Evolutionary conservation across 2,329 filamentous ascomycete species (phyloP).

Genomic region (Lojkania enalia): DNA sequence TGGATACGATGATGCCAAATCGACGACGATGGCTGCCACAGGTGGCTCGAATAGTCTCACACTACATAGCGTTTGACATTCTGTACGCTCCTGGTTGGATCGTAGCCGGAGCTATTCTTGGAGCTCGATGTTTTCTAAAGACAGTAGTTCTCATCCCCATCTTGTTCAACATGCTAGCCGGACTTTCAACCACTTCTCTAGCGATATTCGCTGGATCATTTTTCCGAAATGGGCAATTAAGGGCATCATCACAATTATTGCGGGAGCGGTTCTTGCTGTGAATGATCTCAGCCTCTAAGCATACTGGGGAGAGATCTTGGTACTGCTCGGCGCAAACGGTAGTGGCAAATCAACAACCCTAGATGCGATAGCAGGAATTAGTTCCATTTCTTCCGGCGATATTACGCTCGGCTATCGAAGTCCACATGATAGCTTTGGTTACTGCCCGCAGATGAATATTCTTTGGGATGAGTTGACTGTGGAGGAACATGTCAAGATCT

Average conservation of each 20-base stretch:
- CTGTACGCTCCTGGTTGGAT: conserved; percentile 59
- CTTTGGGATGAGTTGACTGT: conserved; percentile 84
- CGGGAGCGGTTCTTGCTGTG: conserved; percentile 73
- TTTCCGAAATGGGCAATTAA: conserved; percentile 81
- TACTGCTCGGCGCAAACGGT: conserved; percentile 81
- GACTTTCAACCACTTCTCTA: conserved; percentile 73
- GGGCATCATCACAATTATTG: conserved; percentile 74
- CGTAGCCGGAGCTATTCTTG: neutral
- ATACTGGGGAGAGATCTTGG: conserved; percentile 74
- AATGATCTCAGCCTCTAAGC: conserved; percentile 68
- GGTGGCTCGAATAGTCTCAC: conserved; percentile 69
- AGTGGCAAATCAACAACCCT: conserved; percentile 85
- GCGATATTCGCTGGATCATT: conserved; percentile 77
- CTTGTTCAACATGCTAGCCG: conserved; percentile 68
- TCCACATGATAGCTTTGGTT: conserved; percentile 69
- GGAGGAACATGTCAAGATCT: conserved; percentile 76
- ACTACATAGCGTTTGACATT: conserved; percentile 74
- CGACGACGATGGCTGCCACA: conserved; percentile 70
- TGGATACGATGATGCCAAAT: conserved; percentile 86
- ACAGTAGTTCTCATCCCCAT: conserved; percentile 45
- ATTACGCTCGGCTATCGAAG: conserved; percentile 67
- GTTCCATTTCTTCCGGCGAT: conserved; percentile 69
- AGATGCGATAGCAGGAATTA: conserved; percentile 76
- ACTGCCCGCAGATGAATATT: conserved; percentile 87
- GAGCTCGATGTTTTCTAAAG: conserved; percentile 32